Evolutionary conservation across 2,329 filamentous ascomycete genomes (phyloP), one percentile per base, ranked within the genome.

Genomic region (Penicillium rolfsii): DNA sequence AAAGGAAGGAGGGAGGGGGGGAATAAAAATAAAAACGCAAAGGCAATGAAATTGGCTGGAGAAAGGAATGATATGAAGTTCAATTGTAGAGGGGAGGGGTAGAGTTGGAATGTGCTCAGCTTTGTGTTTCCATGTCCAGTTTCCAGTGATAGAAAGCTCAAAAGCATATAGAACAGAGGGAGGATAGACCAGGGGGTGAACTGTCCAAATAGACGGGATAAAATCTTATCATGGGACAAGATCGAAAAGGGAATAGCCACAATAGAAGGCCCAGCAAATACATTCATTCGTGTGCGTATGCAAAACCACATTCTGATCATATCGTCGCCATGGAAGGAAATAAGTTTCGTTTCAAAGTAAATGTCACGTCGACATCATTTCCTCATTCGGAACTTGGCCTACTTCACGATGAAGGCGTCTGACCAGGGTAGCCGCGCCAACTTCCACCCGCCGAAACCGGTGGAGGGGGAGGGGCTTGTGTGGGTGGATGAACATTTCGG

Each of bases 381-480:
- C 41, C n/a, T 45, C 33, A 11, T 19, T 30, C 16, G 11, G 30
- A 11, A 33, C 7, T 11, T 33, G 8, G 12, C 19, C 36, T 26
- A 6, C 16, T 28, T 46, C 36, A 55, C 12, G 57, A 49, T 8
- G 68, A 66, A 9, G 67, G 67, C 59, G 63, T 67, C 12, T 65
- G 61, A 33, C 66, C 59, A 4, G 68, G 58, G 33, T 71, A 69
- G n/a, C 65, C 68, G 48, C 69, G 66, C 70, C 70, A 73, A 33
- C 62, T 68, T 35, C 66, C 67, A 49, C 68, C 68, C 7, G 68
- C 64, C 8, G 72, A 67, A 33, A 72, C 66, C 2, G 79, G 86
- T n/a, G 86, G 83, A 22, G 88, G 83, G 52, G 86, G 86, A 35
- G 88, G 79, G 8, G 84, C 81, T 11, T 84, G 85, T 8, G 80